These are phyloP conservation scores for Cryptococcus maquisensis DNA, from an alignment of 1,284 basidiomycete genomes.

Conservation along the genomic window DNA sequence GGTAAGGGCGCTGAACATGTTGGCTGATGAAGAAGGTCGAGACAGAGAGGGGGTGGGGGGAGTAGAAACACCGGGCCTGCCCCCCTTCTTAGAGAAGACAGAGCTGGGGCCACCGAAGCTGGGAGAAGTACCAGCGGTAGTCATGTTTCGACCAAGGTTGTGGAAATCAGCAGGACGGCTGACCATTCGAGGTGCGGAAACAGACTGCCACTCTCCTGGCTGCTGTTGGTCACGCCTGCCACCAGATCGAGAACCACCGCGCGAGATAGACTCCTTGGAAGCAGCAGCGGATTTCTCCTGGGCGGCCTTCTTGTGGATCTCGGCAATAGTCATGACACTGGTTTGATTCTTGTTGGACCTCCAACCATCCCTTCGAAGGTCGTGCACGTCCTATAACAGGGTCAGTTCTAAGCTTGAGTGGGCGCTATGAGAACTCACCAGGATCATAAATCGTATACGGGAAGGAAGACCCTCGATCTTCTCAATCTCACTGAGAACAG, in stretches of 20 bases:
- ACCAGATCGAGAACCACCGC: constrained; percentile 84
- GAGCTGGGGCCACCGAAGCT: constrained; percentile 78
- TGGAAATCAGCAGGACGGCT: constrained; percentile 52
- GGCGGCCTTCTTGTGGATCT: constrained; percentile 75
- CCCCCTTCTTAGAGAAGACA: constrained; percentile 68
- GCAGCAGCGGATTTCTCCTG: constrained; percentile 66
- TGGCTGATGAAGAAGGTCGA: constrained; percentile 69
- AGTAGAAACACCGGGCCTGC: constrained; percentile 53
- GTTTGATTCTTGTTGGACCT: constrained; percentile 64
- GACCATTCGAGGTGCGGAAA: constrained; percentile 56
- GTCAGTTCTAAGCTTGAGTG: neutral
- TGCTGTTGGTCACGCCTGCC: constrained; percentile 55
- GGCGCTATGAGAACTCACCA: constrained; percentile 57
- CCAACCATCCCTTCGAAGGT: constrained; percentile 83
- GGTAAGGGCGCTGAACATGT: constrained; percentile 82
- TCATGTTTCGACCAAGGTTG: constrained; percentile 68
- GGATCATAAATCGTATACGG: constrained; percentile 91
- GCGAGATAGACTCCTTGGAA: constrained; percentile 58
- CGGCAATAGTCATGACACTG: constrained; percentile 83
- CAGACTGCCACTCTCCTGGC: constrained; percentile 76
- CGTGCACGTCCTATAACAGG: constrained; percentile 70
- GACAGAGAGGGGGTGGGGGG: constrained; percentile 62
- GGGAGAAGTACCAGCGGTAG: constrained; percentile 65
- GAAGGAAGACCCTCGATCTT: constrained; percentile 71
- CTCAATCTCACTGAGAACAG: constrained; percentile 75